Evolutionary conservation across 1,139 yeast species (phyloP).

Genomic region (Candida buenavistaensis): DNA sequence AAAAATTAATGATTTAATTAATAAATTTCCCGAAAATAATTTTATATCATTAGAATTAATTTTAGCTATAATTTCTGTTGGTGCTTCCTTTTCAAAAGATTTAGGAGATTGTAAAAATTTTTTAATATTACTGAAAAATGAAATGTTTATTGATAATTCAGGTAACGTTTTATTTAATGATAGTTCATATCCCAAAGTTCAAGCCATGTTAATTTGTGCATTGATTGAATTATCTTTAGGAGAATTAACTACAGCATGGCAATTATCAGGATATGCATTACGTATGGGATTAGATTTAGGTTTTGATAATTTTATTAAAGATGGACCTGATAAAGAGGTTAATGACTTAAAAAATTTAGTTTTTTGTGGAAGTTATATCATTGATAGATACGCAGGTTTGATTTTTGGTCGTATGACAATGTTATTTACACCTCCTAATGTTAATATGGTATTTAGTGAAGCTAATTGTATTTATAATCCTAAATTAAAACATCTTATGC

Average conservation of each 20-base stretch:
- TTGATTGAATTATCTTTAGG: slow-evolving; percentile 11
- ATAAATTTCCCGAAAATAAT: slow-evolving; percentile 9
- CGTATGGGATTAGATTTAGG: slow-evolving; percentile 14
- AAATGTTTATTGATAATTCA: slow-evolving; percentile 5
- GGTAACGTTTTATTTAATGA: slow-evolving; percentile 4
- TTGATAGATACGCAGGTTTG: slow-evolving; percentile 11
- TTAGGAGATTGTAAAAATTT: slow-evolving; percentile 8
- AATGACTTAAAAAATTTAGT: slow-evolving; percentile 7
- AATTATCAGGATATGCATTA: slow-evolving; percentile 11
- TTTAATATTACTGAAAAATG: slow-evolving; percentile 6
- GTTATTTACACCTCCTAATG: slow-evolving; percentile 7
- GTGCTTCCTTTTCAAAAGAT: slow-evolving; percentile 8
- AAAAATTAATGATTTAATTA: slow-evolving; percentile 4
- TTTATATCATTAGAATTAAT: slow-evolving; percentile 11
- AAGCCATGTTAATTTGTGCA: slow-evolving; percentile 9
- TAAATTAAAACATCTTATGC: slow-evolving; percentile 7
- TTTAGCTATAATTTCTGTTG: slow-evolving; percentile 10
- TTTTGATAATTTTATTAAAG: slow-evolving; percentile 9
- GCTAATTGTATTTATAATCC: slow-evolving; percentile 1
- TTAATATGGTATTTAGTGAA: slow-evolving; percentile 1
- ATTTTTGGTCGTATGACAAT: slow-evolving; percentile 13
- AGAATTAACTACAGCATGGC: slow-evolving; percentile 13
- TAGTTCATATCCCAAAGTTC: slow-evolving; percentile 11
- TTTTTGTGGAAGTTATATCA: slow-evolving; percentile 13
- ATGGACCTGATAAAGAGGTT: slow-evolving; percentile 6